Evolutionary conservation across 495 filamentous ascomycete species (phyloP), one percentile per base, ranked within the genome.

Genomic region (Annulohypoxylon stygium): DNA sequence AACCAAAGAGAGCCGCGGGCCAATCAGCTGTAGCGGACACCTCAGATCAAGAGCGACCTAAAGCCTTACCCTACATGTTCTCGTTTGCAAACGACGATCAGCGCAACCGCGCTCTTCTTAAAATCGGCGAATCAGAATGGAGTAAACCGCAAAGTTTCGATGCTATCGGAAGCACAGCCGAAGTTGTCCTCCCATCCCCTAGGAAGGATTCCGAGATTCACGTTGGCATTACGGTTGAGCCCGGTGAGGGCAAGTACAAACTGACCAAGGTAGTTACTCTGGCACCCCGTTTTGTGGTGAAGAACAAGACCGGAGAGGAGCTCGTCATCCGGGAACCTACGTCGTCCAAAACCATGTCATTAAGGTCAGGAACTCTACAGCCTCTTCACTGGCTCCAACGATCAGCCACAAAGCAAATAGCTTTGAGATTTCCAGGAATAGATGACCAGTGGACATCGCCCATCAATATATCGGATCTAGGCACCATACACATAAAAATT

Each of bases 381-480:
- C 94, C 97, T 43, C 83, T 99, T 39, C 90, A 97, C 69, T 98
- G 93, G 84, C 84, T 98, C 58, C 92, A 94, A 55, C 90, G 91
- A 74, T 87, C 87, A 10, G 85, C 88, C 4, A 88, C 91, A 58
- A 97, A 98, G 79, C 96, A 98, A 80, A 85, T 99, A 16, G 95
- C 92, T 59, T 82, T 99, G 9, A 97, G 95, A 81, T 98, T 95
- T 82, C 93, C 96, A 0, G 97, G 96, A 0, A 88, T 97, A 43
- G 97, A 97, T 85, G 97, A 98, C 80, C 92, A 95, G 79, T 99
- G 97, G 97, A 97, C 97, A 25, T 95, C 97, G 6, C 94, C 96
- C 2, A 97, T 99, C 84, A 97, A 95, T 78, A 98, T 99, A 65
- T 93, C 94, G 10, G 94, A 98, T 76, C 85, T 98, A 34, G 96